Evolutionary conservation across 1,284 basidiomycete species (phyloP), one percentile per base, ranked within the genome.

Genomic region (Trametes pubescens): DNA sequence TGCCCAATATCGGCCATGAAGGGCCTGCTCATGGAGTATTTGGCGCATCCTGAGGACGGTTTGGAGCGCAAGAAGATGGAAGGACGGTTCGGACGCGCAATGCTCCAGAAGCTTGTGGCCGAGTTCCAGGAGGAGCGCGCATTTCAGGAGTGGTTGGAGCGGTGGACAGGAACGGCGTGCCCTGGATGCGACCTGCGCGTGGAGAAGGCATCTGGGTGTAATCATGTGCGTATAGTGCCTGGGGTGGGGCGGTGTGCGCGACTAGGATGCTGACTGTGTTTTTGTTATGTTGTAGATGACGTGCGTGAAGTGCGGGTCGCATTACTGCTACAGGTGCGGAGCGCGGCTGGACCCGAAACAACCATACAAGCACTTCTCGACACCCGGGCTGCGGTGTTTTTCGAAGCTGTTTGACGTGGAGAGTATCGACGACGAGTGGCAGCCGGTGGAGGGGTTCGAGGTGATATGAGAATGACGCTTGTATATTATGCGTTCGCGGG

Each of bases 321-420:
- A 94, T 71, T 93, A 94, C 71, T 94, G 92, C 78, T 94, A 91
- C 71, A 83, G 88, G 5, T 94, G 92, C 71, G 91, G 89, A 10
- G 65, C 75, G 2, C 83, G 80, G 68, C 74, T 94, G 47, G 65
- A 76, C 0, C 73, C 78, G 8, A 69, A 65, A 10, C 78, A 90
- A 66, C 91, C 91, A 0, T 94, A 93, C 71, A 73, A 69, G 38
- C 92, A 94, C 74, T 94, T 91, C 73, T 88, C 86, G 37, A 82
- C 77, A 32, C 79, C 77, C 2, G 84, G 83, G n/a, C 73, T 73
- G 4, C 66, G 74, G 18, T 93, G 91, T 72, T 91, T 84, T 75
- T 81, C 82, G 64, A 87, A 86, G 74, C 75, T 92, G 67, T 92
- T 92, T 73, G 91, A 93, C 69, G 74, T 80, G 60, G 75, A 78